phyloP scores from a whole-genome alignment of 2,329 filamentous ascomycete genomes.

The Phoma sp. region DNA sequence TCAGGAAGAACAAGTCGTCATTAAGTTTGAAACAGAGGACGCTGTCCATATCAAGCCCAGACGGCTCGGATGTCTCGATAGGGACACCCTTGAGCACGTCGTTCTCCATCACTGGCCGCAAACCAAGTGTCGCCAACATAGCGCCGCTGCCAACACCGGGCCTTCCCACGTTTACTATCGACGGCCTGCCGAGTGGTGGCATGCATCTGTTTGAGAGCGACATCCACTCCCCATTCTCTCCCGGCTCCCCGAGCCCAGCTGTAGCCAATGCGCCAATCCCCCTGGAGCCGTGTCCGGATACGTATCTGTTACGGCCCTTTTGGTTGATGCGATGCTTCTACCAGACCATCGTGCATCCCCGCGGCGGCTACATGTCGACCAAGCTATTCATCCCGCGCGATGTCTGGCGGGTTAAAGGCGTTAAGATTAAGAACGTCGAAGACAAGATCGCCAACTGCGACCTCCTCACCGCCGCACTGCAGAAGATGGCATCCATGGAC shows the following conservation, averaged over 20 bases:
- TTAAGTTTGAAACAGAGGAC: constrained; percentile 77
- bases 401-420: constrained; percentile 91
- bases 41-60: constrained; percentile 69
- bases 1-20: constrained; percentile 61
- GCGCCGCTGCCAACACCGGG: constrained; percentile 73
- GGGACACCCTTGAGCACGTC: constrained; percentile 76
- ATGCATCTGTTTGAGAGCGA: constrained; percentile 84
- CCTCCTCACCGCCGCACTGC: constrained; percentile 83
- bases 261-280: constrained; percentile 73
- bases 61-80: constrained; percentile 72
- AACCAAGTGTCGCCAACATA: constrained; percentile 64
- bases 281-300: constrained; percentile 89
- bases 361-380: constrained; percentile 89
- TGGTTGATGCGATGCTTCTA: constrained; percentile 97
- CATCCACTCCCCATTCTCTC: constrained; percentile 71
- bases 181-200: constrained; percentile 68
- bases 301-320: constrained; percentile 89
- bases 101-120: constrained; percentile 62
- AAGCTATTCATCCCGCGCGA: constrained; percentile 92
- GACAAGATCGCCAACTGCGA: constrained; percentile 96
- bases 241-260: constrained; percentile 71
- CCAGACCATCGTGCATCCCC: constrained; percentile 88
- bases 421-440: constrained; percentile 89
- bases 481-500: constrained; percentile 84
- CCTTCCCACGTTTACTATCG: constrained; percentile 65